Conservation (phyloP, 73 alveolate genomes). For the Paramecium primaurelia region DNA sequence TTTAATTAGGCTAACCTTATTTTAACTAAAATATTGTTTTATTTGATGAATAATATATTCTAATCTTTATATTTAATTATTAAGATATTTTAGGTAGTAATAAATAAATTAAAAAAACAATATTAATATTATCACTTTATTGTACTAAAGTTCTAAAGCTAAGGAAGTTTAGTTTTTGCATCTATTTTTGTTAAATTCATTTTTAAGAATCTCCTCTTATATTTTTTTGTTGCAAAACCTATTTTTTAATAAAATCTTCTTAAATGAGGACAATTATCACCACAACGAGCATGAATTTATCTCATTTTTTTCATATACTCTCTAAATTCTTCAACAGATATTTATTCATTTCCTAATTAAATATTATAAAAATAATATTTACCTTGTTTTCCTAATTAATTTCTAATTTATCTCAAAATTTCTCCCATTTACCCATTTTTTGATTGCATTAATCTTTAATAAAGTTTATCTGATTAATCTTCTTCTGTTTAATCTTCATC, state of each 20-base stretch:
- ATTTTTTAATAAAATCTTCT: conserved; percentile 57
- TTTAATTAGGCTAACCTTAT: too few relatives aligned
- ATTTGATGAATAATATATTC: too few relatives aligned
- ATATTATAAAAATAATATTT: not conserved
- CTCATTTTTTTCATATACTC: conserved; percentile 56
- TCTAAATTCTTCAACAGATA: conserved; percentile 28
- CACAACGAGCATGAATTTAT: conserved; percentile 53
- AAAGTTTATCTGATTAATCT: conserved; percentile 37
- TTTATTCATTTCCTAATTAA: conserved; percentile 46
- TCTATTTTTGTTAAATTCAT: conserved; percentile 55
- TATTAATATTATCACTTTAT: not conserved
- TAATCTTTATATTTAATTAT: too few relatives aligned
- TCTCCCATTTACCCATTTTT: conserved; percentile 50
- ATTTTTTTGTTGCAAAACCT: conserved; percentile 46
- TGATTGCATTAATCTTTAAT: not conserved
- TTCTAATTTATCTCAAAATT: conserved; percentile 46
- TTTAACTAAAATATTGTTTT: too few relatives aligned
- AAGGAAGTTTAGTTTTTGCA: conserved; percentile 36
- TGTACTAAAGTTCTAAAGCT: not conserved
- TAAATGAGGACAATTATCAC: conserved; percentile 62
- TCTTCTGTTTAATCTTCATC: conserved; percentile 52
- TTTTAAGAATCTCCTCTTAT: conserved; percentile 59
- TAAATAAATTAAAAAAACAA: not conserved
- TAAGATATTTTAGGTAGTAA: not conserved
- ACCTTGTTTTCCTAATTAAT: conserved; percentile 49